A percentile compares a stretch with the other conserved stretches of the same genome.
These are phyloP conservation scores for Ciborinia camelliae DNA, from an alignment of 2,329 filamentous ascomycete genomes.

Conservation along the genomic window DNA sequence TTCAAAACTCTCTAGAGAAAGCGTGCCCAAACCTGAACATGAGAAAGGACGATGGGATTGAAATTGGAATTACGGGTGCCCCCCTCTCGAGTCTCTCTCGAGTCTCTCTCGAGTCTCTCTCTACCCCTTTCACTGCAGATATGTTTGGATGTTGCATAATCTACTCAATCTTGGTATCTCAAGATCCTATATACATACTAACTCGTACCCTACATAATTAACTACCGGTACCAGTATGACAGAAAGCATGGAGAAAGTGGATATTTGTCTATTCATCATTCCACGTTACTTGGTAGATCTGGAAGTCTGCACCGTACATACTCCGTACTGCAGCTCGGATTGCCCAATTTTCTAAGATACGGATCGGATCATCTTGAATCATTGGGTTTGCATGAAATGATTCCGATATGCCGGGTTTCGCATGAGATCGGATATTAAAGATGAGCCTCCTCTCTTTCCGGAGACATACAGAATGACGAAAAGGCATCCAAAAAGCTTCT, in stretches of 20 bases:
- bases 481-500: background rate
- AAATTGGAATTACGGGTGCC: too few relatives aligned
- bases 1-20: too few relatives aligned
- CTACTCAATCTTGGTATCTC: background rate
- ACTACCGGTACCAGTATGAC: background rate
- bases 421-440: background rate
- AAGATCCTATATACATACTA: background rate
- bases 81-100: too few relatives aligned
- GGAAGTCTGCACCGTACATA: too few relatives aligned
- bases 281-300: background rate
- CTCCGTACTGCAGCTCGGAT: background rate
- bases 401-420: background rate
- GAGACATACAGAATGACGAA: too few relatives aligned
- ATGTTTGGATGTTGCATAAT: background rate
- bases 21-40: background rate
- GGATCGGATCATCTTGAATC: background rate
- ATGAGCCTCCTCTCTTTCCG: background rate
- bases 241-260: conserved; percentile 3
- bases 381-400: too few relatives aligned
- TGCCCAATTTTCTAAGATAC: background rate
- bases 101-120: too few relatives aligned
- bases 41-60: too few relatives aligned
- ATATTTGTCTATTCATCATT: background rate
- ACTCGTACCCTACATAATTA: background rate
- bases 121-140: conserved; percentile 1